These are phyloP conservation scores for Aspergillus sp. DNA, from an alignment of 2,329 filamentous ascomycete species.

Conservation along the genomic window DNA sequence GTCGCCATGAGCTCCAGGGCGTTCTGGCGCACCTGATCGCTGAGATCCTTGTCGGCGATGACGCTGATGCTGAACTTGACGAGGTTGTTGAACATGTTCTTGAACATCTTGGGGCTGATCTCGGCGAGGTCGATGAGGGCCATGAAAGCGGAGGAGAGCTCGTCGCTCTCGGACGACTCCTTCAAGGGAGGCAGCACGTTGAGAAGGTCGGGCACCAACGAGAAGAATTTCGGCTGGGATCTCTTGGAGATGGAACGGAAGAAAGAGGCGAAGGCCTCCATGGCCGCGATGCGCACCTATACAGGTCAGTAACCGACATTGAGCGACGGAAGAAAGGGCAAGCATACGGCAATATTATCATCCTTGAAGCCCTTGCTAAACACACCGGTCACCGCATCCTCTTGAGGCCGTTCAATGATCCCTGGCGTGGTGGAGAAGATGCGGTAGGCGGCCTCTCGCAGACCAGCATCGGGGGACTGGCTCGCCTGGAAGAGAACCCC, in stretches of 20 bases:
- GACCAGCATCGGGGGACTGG: constrained; percentile 76
- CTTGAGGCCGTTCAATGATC: constrained; percentile 94
- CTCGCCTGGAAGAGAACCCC: constrained; percentile 84
- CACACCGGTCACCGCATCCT: constrained; percentile 81
- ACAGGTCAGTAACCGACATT: neutral
- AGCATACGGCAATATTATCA: constrained; percentile 69
- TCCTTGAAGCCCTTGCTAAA: constrained; percentile 94
- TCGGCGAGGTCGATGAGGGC: constrained; percentile 94
- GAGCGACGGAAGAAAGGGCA: neutral
- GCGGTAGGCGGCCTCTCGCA: constrained; percentile 89
- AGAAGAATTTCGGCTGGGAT: constrained; percentile 81
- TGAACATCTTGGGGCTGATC: constrained; percentile 96
- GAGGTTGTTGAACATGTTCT: constrained; percentile 84
- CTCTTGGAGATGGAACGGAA: constrained; percentile 91
- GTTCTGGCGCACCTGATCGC: constrained; percentile 87
- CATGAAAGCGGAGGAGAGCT: constrained; percentile 84
- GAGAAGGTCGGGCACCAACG: constrained; percentile 83
- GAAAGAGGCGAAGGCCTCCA: constrained; percentile 96
- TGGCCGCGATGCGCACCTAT: constrained; percentile 75
- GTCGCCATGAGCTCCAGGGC: constrained; percentile 96
- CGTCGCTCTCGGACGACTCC: constrained; percentile 83
- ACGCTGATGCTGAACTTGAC: constrained; percentile 92
- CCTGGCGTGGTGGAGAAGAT: constrained; percentile 94
- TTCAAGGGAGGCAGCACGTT: constrained; percentile 95
- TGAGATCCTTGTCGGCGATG: constrained; percentile 92